A percentile compares a stretch with the other conserved stretches of the same genome.
Conservation (phyloP, 2,329 filamentous ascomycete species). For the Fusarium pininemorale region DNA sequence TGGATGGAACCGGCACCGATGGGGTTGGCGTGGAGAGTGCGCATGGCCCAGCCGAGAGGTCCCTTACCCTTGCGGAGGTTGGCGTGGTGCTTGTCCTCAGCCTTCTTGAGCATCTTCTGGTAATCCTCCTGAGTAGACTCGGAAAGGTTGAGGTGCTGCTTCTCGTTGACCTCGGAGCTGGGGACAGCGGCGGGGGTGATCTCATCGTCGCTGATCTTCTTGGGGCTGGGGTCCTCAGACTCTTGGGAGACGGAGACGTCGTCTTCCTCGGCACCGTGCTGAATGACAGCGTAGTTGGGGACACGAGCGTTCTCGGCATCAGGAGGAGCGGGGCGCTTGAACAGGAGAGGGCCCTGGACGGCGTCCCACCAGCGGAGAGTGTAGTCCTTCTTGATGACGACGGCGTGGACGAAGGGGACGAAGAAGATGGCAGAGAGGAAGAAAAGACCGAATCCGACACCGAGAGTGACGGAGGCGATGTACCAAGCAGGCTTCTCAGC, state of each 20-base stretch:
- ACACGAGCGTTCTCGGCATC: constrained; percentile 66
- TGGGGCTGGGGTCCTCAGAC: constrained; percentile 25
- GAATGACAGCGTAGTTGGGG: constrained; percentile 81
- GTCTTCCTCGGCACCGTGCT: constrained; percentile 65
- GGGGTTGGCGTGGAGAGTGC: constrained; percentile 76
- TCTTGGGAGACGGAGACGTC: constrained; percentile 32
- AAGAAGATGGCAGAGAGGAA: constrained; percentile 74
- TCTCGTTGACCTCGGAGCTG: constrained; percentile 50
- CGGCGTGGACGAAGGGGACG: constrained; percentile 73
- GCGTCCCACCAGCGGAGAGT: constrained; percentile 71
- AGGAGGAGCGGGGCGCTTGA: constrained; percentile 64
- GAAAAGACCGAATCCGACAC: constrained; percentile 67
- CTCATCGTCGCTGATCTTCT: constrained; percentile 43
- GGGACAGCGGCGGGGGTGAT: constrained; percentile 43
- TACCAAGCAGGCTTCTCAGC: constrained; percentile 68
- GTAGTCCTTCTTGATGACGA: constrained; percentile 74
- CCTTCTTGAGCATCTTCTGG: constrained; percentile 67
- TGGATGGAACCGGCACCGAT: constrained; percentile 78
- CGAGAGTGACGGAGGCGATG: constrained; percentile 72
- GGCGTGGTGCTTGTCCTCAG: constrained; percentile 66
- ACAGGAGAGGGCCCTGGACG: constrained; percentile 70
- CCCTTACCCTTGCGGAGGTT: constrained; percentile 70
- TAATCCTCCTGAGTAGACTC: constrained; percentile 62
- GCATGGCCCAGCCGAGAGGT: constrained; percentile 86
- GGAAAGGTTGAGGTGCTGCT: constrained; percentile 49